Evolutionary conservation across 257 asterid genomes (phyloP).

Genomic region (Solanum ahanhuiri): DNA sequence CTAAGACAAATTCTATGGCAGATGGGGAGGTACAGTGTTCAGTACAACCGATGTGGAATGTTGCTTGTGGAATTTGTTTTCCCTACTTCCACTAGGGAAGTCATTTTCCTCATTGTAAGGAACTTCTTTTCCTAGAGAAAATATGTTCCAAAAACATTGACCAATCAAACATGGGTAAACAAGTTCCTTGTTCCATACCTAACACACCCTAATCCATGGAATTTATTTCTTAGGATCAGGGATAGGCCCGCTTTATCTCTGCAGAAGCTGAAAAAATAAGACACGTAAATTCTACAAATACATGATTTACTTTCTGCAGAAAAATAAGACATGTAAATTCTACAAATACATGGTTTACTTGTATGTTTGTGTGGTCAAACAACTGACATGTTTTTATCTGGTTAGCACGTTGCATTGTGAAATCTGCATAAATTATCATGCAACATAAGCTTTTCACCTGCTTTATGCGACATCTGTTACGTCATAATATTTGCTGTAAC

Average conservation of each 20-base stretch:
- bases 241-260: neutral
- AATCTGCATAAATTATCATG: neutral
- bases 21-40: neutral
- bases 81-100: neutral
- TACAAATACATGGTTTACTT: neutral
- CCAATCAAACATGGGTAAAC: neutral
- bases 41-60: neutral
- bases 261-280: neutral
- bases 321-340: neutral
- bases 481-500: neutral
- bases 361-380: neutral
- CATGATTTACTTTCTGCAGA: neutral
- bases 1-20: neutral
- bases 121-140: neutral
- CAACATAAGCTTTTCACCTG: neutral
- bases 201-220: neutral
- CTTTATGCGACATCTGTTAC: neutral
- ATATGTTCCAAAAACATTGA: neutral
- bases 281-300: neutral
- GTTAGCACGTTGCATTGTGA: neutral
- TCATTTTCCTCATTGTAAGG: neutral
- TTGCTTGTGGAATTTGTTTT: neutral
- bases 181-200: neutral
- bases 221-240: neutral
- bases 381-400: neutral